Conservation (phyloP, 1,284 basidiomycete species). For the Hymenochaete sp. region DNA sequence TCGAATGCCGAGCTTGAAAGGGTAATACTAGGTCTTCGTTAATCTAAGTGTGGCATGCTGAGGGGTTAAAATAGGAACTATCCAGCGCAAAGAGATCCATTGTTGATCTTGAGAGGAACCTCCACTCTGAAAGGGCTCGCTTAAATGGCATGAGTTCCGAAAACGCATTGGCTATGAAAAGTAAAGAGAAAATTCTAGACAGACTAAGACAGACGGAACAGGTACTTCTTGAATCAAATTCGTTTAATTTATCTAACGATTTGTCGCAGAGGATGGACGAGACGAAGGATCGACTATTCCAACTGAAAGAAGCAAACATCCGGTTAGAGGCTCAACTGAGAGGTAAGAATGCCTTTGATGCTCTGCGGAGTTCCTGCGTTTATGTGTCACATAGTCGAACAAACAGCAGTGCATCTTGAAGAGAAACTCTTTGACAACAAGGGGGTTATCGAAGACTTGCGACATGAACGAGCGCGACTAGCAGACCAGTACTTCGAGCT, state of each 20-base stretch:
- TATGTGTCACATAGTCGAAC: background rate
- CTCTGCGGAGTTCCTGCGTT: background rate
- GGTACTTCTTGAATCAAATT: conserved; percentile 29
- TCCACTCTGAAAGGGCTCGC: conserved; percentile 58
- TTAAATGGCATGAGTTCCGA: conserved; percentile 54
- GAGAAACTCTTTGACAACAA: conserved; percentile 40
- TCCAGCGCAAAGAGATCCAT: conserved; percentile 56
- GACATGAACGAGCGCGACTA: conserved; percentile 63
- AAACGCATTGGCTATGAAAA: conserved; percentile 49
- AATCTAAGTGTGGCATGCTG: background rate
- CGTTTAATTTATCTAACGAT: conserved; percentile 13
- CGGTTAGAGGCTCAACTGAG: conserved; percentile 61
- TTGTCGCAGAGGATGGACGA: conserved; percentile 66
- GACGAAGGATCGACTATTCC: conserved; percentile 56
- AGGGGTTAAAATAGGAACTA: conserved; percentile 43
- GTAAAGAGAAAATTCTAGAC: conserved; percentile 50
- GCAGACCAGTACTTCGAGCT: conserved; percentile 59
- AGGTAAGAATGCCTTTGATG: conserved; percentile 31
- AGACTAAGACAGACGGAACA: conserved; percentile 63
- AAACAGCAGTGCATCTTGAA: conserved; percentile 3
- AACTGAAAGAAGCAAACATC: conserved; percentile 59
- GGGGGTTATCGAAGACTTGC: conserved; percentile 58
- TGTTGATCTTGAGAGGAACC: conserved; percentile 55
- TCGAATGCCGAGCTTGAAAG: conserved; percentile 43
- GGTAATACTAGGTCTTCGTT: conserved; percentile 31